These are phyloP conservation scores for Tulasnella sp. DNA, from an alignment of 768 basidiomycete genomes.

Conservation along the genomic window DNA sequence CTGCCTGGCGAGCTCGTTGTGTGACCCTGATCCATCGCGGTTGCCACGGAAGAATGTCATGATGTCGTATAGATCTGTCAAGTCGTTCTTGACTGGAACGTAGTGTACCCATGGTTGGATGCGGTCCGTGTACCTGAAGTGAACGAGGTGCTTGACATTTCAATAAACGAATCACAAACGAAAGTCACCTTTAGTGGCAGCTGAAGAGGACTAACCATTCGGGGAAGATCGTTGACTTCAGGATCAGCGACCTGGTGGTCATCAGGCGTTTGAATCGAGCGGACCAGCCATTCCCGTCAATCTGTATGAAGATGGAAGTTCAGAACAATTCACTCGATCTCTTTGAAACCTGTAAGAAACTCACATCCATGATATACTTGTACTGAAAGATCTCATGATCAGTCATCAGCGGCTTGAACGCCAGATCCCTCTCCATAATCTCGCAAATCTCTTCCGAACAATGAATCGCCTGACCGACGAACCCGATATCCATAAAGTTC, in stretches of 20 bases:
- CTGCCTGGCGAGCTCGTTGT: conserved; percentile 46
- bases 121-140: conserved; percentile 42
- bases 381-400: conserved; percentile 24
- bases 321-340: background rate
- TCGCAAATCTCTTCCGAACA: conserved; percentile 22
- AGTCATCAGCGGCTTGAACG: conserved; percentile 20
- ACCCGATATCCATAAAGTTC: conserved; percentile 25
- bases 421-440: conserved; percentile 19
- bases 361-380: conserved; percentile 28
- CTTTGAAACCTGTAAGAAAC: conserved; percentile 12
- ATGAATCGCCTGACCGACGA: conserved; percentile 26
- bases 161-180: too few species aligned
- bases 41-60: conserved; percentile 65
- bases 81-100: conserved; percentile 51
- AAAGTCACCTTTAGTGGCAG: too few species aligned
- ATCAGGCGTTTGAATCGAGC: conserved; percentile 30
- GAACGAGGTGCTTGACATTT: too few species aligned
- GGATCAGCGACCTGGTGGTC: conserved; percentile 25
- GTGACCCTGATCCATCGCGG: conserved; percentile 41
- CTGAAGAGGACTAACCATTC: conserved; percentile 43
- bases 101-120: conserved; percentile 66
- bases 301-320: background rate
- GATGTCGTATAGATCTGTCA: conserved; percentile 58
- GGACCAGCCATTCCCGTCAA: conserved; percentile 31
- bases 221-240: conserved; percentile 35